Base-by-base conservation (phyloP, 2,329 filamentous ascomycete species). In the Diaporthe sp. region DNA sequence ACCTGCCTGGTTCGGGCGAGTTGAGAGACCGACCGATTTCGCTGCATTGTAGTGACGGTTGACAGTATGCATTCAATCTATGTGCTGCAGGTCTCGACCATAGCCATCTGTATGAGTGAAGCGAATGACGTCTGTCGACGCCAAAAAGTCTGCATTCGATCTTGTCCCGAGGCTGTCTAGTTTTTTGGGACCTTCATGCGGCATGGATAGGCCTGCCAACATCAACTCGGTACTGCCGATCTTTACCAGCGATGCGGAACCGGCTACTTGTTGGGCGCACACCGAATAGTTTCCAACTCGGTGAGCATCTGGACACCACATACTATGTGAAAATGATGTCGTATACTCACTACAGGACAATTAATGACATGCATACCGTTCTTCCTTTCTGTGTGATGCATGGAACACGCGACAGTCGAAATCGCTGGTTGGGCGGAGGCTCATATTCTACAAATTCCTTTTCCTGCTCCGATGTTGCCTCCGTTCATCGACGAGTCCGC, bases 11-110 rank as follows among this genome's bases (percentile, higher is more conserved):
- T 39, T n/a, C 22, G 46, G 15, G n/a, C 17, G n/a, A 42, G 31
- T 53, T 51, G 49, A 19, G 39, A 55, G 34, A 68, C 65, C 8
- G 65, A 51, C 65, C 65, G n/a, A 53, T 42, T 53, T 37, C 31
- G 65, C 46, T 9, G 12, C 15, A 8, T 12, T 8, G 46, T 9
- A 17, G 65, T 12, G 22, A 53, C 15, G 15, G 4, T 34, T 25
- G 3, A 10, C 7, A 10, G 7, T 15, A 53, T 19, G 46, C 8
- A 13, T 28, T 68, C 65, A 19, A 68, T 53, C 31, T 37, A 39
- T 68, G 12, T 13, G 44, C 28, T 15, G 34, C 28, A 25, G 4
- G 12, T n/a, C 25, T 34, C 42, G 25, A 34, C 60, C 44, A 49
- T 12, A 8, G 19, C 17, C 62, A 37, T 68, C 9, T 22, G 12